Conservation (phyloP, 179 eudicot species). For the Carnegiea gigantea region DNA sequence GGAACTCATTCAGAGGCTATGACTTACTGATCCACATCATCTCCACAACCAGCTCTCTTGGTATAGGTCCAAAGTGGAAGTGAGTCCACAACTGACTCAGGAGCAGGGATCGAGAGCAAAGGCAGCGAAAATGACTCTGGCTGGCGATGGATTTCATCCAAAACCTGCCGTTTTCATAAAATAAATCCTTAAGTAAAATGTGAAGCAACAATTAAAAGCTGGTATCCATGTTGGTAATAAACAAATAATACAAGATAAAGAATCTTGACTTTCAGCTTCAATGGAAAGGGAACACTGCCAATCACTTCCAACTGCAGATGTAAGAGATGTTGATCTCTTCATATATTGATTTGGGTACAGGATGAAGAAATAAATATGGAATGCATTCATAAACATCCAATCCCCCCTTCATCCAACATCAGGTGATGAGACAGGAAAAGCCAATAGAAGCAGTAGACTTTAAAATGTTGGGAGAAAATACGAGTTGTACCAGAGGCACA, state of each 20-base stretch:
- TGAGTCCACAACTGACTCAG: constrained; percentile 69
- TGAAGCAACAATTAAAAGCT: neutral
- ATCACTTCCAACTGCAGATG: neutral
- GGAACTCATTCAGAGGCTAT: neutral
- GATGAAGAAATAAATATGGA: neutral
- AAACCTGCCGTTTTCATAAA: constrained; percentile 42
- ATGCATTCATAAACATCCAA: neutral
- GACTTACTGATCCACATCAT: constrained; percentile 64
- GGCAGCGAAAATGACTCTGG: constrained; percentile 69
- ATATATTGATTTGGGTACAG: neutral
- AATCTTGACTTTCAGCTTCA: neutral
- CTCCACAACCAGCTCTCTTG: constrained; percentile 38
- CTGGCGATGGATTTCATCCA: constrained; percentile 81
- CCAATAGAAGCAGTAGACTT: neutral
- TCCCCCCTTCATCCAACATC: neutral
- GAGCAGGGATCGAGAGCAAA: constrained; percentile 63
- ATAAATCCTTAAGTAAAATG: neutral
- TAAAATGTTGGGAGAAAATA: neutral
- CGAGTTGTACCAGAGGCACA: no score
- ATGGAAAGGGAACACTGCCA: neutral
- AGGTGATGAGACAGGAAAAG: neutral
- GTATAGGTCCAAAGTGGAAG: constrained; percentile 56
- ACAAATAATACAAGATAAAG: neutral
- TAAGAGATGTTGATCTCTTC: neutral
- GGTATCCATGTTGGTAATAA: neutral